Base-by-base conservation (phyloP, 345 rosid species). In the Raphanus raphanistrum region DNA sequence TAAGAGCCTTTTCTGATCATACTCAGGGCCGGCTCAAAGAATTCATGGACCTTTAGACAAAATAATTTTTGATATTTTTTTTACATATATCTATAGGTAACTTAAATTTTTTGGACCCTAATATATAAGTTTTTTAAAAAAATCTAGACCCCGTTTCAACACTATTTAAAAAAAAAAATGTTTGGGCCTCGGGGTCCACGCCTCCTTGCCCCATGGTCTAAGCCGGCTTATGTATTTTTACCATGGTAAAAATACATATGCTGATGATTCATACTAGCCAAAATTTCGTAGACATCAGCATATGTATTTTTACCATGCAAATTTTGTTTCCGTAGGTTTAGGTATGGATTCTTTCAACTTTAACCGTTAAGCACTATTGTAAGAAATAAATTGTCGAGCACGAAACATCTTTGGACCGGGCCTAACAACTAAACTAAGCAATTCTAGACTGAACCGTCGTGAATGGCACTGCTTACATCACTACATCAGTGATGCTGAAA, bases 401-500 rank as follows among this genome's bases (percentile, higher is more conserved):
- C 36, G 7, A 21, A 21, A 12, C 52, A 50, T 4, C 10, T 9
- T 10, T 57, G 55, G 43, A 59, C 3, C 60, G 81, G 72, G 73
- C 81, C 76, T 25, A 65, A 58, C 10, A 71, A 43, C 15, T n/a
- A 78, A 71, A 41, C 4, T 1, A 17, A 38, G 28, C 48, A 48
- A 69, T 5, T 55, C 2, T 21, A 2, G 61, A 38, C 45, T 38
- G 26, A 8, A 21, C 17, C 50, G 60, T 38, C 45, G 45, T 38
- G 45, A 10, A 9, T 38, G 45, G 13, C 13, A 38, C 45, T 38
- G 45, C 45, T 38, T 38, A 2, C 45, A 38, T 38, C 45, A 38
- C 9, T 38, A 2, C 45, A 38, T 38, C 45, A 38, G 45, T 38
- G 45, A 38, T 38, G 45, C 45, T 3, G 13, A 38, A 38, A 38